Base-by-base conservation (phyloP, 805 yeast genomes). In the Cyberlindnera subsufficiens region DNA sequence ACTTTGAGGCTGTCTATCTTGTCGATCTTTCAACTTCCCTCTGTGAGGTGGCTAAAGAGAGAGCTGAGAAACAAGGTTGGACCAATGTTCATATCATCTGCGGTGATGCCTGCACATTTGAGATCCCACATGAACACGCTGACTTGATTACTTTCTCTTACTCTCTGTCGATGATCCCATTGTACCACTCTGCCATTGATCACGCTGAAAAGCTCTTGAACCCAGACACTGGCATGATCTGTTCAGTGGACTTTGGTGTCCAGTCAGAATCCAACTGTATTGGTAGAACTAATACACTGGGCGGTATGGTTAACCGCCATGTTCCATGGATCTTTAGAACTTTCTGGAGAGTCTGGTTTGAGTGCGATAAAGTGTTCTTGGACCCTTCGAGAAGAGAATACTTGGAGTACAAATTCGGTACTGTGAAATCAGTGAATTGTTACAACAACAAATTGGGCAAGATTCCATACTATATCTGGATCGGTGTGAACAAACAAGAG, bases 281-380 rank as follows among this genome's bases (percentile, higher is more conserved):
- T 43, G 89, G 89, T 16, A 75, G 86, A 59, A 73, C 80, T 40
- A 78, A 83, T 56, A 82, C 90, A 8, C 64, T 85, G 30, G 95
- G 95, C 40, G 93, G 95, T 8, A 66, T 80, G 50, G 73, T 73
- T 29, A 74, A 78, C 54, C 72, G 95, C 56, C 84, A 84, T 59
- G 80, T 77, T 47, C 82, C 87, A 22, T 86, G 95, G 95, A 47
- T 82, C 43, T 71, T 75, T 39, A 72, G 95, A 59, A 83, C 86
- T 27, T 86, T 86, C 59, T 86, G 95, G 95, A 74, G 89, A 57
- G 67, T 82, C 35, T 86, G 95, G 95, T 86, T 86, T 61, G 95
- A 86, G 63, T 82, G 82, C 41, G 95, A 86, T 62, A 74, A 81
- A 43, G 95, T 86, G 3, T 82, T 78, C 54, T 71, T 86, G 51